These are phyloP conservation scores for Fraxinus velutina DNA, from an alignment of 305 asterid genomes.

Conservation along the genomic window DNA sequence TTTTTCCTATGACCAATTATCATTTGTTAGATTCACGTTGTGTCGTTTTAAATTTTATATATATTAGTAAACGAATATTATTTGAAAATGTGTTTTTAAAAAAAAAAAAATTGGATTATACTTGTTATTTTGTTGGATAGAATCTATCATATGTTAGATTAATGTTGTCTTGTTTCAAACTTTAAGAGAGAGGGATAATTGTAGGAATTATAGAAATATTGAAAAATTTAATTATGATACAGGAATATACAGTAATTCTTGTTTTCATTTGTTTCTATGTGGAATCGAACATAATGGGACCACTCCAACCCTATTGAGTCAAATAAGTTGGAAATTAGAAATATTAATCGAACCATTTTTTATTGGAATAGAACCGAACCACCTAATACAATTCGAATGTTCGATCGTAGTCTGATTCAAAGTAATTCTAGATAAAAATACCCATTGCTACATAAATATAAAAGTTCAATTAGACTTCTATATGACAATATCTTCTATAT, in stretches of 20 bases:
- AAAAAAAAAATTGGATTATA: too few species aligned
- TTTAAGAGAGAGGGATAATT: background rate
- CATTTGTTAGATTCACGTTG: background rate
- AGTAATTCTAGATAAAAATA: background rate
- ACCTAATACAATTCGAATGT: background rate
- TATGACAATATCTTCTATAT: too few species aligned
- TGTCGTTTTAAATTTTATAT: background rate
- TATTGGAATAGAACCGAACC: background rate
- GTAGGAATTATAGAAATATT: background rate
- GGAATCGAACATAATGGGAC: background rate
- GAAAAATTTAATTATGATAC: too few species aligned
- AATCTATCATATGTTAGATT: too few species aligned
- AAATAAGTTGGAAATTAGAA: too few species aligned
- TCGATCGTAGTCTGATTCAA: background rate
- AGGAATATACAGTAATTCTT: background rate
- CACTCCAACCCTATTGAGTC: background rate
- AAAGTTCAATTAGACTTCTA: background rate
- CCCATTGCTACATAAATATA: background rate
- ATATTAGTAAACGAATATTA: background rate
- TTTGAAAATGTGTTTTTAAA: too few species aligned
- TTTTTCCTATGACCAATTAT: background rate
- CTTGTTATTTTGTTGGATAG: too few species aligned
- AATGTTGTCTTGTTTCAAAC: too few species aligned
- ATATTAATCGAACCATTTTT: background rate
- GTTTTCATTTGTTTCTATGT: background rate